A percentile compares a stretch with the other conserved stretches of the same genome.
These are phyloP conservation scores for Scenedesmus sp. DNA, from an alignment of 163 green algal genomes.

Conservation along the genomic window DNA sequence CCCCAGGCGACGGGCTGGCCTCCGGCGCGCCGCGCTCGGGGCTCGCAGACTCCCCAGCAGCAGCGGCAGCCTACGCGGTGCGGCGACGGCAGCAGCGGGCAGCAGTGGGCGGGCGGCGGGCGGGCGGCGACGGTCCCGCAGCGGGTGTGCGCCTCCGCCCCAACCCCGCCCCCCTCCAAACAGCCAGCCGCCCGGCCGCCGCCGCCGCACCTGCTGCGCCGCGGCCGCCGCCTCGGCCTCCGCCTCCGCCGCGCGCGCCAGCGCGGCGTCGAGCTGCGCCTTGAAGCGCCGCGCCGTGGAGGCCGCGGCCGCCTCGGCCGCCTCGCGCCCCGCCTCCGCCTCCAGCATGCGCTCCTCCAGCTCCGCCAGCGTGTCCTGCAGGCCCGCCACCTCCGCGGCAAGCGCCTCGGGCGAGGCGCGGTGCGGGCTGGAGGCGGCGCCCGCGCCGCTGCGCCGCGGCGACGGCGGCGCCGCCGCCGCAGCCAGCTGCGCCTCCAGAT, in stretches of 20 bases:
- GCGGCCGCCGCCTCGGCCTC: conserved; percentile 5
- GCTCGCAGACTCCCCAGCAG: background rate
- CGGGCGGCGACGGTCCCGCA: too few species aligned
- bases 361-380: conserved; percentile 23
- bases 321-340: background rate
- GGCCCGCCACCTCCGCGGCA: background rate
- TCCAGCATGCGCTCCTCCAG: conserved; percentile 32
- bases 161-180: too few species aligned
- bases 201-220: conserved; percentile 1
- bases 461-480: too few species aligned
- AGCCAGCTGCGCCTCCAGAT: conserved; percentile 17
- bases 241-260: conserved; percentile 20
- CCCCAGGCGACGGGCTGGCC: too few species aligned
- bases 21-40: background rate
- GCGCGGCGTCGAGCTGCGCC: conserved; percentile 20
- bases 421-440: too few species aligned
- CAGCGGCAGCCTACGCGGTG: background rate
- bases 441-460: too few species aligned
- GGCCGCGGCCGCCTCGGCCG: too few species aligned
- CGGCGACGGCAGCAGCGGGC: too few species aligned
- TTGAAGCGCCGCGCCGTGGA: background rate
- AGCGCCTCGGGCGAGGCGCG: too few species aligned
- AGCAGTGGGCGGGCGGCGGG: background rate
- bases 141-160: too few species aligned
- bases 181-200: background rate